Conservation (phyloP, 75 land plant genomes). For the Larix kaempferi region DNA sequence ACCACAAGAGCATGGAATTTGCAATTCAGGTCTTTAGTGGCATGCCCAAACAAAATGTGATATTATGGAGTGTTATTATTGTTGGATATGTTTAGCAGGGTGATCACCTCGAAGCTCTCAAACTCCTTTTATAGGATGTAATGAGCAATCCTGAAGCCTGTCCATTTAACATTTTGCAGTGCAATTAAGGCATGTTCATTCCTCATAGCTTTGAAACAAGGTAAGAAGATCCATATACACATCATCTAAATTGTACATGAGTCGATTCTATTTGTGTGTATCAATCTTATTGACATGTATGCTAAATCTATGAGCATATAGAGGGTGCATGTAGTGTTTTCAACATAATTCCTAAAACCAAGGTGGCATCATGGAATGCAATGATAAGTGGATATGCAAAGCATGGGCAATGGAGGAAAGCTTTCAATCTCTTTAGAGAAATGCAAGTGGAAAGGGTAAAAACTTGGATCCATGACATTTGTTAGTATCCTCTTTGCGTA, state of each 20-base stretch:
- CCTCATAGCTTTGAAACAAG: background rate
- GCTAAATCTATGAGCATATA: background rate
- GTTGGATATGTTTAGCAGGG: constrained; percentile 35
- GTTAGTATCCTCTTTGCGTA: constrained; percentile 12
- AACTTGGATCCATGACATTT: background rate
- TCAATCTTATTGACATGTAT: too few relatives aligned
- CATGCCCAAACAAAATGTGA: too few relatives aligned
- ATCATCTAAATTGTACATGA: background rate
- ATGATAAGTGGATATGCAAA: constrained; percentile 13
- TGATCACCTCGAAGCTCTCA: constrained; percentile 18
- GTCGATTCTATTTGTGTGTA: too few relatives aligned
- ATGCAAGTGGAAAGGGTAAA: constrained; percentile 12
- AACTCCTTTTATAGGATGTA: constrained; percentile 28
- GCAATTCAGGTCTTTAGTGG: too few relatives aligned
- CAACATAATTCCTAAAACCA: background rate
- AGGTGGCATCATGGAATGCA: constrained; percentile 11
- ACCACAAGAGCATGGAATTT: too few relatives aligned
- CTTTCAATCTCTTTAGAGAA: constrained; percentile 1
- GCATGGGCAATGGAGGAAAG: constrained; percentile 15
- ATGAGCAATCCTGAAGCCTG: background rate
- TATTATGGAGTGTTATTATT: too few relatives aligned
- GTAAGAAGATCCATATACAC: constrained; percentile 7
- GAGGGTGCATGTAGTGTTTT: constrained; percentile 2
- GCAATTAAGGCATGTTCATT: background rate
- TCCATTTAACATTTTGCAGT: too few relatives aligned